Conservation (phyloP, 441 rosid species). For the Dalechampia spathulata region DNA sequence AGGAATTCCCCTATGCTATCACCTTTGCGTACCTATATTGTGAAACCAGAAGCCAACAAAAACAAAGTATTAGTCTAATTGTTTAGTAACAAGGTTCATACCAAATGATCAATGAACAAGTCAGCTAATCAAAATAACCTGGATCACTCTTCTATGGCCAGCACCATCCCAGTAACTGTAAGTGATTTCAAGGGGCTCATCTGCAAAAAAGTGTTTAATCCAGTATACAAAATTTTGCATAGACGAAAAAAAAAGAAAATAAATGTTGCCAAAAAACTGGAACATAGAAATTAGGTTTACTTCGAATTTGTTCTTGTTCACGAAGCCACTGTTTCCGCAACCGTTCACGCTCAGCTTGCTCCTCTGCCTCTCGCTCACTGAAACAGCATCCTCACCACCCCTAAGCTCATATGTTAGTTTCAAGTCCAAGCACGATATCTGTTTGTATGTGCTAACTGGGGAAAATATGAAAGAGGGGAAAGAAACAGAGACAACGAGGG, state of each 20-base stretch:
- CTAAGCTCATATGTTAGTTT: conserved; percentile 50
- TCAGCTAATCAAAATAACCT: conserved; percentile 35
- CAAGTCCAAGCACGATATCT: conserved; percentile 17
- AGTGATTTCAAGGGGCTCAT: conserved; percentile 89
- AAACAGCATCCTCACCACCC: conserved; percentile 73
- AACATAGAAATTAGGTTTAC: conserved; percentile 28
- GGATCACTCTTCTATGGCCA: conserved; percentile 89
- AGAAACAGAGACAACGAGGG: conserved; percentile 13
- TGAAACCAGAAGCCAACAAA: not conserved
- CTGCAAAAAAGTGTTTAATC: conserved; percentile 29
- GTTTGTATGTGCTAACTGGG: conserved; percentile 1
- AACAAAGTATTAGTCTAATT: not conserved
- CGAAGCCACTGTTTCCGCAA: conserved; percentile 79
- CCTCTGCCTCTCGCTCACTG: conserved; percentile 99
- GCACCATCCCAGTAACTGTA: conserved; percentile 99
- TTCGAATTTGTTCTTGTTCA: conserved; percentile 83
- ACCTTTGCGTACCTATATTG: conserved; percentile 69
- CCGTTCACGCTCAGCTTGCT: conserved; percentile 96
- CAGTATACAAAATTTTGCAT: conserved; percentile 5
- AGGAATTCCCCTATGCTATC: conserved; percentile 84
- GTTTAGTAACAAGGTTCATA: not conserved
- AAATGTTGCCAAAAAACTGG: not conserved
- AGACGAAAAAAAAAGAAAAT: not conserved
- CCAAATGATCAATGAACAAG: conserved; percentile 1
- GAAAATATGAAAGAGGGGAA: not conserved